Evolutionary conservation across 208 protist species (phyloP).

Genomic region (Trypanosoma melophagium): DNA sequence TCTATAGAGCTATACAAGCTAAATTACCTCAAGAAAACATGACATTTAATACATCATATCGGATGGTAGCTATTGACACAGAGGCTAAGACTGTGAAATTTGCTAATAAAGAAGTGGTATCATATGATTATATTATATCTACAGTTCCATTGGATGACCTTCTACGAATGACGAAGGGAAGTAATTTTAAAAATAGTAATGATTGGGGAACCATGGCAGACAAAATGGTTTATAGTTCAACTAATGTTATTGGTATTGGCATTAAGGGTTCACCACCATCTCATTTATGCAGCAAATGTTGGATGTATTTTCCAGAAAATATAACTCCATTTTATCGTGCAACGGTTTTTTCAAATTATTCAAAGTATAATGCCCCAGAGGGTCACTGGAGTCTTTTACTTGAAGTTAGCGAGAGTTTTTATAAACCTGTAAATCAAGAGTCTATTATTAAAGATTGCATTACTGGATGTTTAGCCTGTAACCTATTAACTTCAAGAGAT

Average conservation of each 20-base stretch:
- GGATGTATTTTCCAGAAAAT: conserved; percentile 78
- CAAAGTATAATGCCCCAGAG: conserved; percentile 53
- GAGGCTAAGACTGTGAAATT: conserved; percentile 39
- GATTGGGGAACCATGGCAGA: conserved; percentile 35
- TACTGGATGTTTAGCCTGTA: conserved; percentile 31
- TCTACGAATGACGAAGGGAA: conserved; percentile 30
- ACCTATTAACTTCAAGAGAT: conserved; percentile 42
- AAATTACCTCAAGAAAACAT: conserved; percentile 43
- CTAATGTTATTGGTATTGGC: conserved; percentile 71
- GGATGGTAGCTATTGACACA: conserved; percentile 41
- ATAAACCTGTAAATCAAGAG: conserved; percentile 31
- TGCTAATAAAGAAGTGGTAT: conserved; percentile 32
- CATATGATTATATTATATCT: conserved; percentile 54
- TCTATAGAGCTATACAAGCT: conserved; percentile 46
- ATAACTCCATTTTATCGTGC: conserved; percentile 74
- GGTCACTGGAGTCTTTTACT: conserved; percentile 71
- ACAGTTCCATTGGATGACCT: conserved; percentile 61
- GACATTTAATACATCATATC: conserved; percentile 27
- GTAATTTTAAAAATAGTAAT: conserved; percentile 21
- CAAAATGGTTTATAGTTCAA: conserved; percentile 49
- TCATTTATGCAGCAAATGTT: conserved; percentile 56
- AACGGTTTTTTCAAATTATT: conserved; percentile 79
- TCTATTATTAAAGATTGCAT: conserved; percentile 56
- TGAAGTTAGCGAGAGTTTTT: conserved; percentile 54
- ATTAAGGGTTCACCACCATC: conserved; percentile 46